These are phyloP conservation scores for Ramalina intermedia DNA, from an alignment of 495 filamentous ascomycete species.

Conservation along the genomic window DNA sequence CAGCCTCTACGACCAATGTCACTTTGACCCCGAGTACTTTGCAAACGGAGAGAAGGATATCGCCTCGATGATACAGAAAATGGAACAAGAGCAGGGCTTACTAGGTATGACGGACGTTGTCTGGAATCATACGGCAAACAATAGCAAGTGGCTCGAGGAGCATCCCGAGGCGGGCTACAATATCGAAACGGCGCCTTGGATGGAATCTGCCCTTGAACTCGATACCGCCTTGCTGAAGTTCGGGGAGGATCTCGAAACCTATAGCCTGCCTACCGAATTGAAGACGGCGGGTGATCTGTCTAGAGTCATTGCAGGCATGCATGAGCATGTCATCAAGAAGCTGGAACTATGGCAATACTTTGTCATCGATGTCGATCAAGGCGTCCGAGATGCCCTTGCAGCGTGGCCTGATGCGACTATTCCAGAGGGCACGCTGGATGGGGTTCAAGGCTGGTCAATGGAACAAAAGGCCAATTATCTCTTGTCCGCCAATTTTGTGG, in stretches of 20 bases:
- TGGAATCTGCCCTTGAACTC: slow-evolving; percentile 74
- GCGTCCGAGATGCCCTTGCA: slow-evolving; percentile 50
- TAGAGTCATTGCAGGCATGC: slow-evolving; percentile 70
- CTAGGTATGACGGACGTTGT: slow-evolving; percentile 92
- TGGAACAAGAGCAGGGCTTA: slow-evolving; percentile 74
- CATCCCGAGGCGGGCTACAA: slow-evolving; percentile 97
- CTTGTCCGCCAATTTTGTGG: slow-evolving; percentile 46
- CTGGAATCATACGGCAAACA: slow-evolving; percentile 95
- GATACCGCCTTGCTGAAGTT: slow-evolving; percentile 75
- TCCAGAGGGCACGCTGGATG: slow-evolving; percentile 36
- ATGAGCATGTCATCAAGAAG: slow-evolving; percentile 58
- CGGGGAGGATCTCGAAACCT: slow-evolving; percentile 46
- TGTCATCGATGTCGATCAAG: slow-evolving; percentile 60
- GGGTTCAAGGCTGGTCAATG: slow-evolving; percentile 38
- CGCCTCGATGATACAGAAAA: slow-evolving; percentile 54
- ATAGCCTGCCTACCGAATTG: slow-evolving; percentile 62
- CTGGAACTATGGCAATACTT: slow-evolving; percentile 91
- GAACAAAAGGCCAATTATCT: slow-evolving; percentile 49
- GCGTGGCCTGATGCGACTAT: slow-evolving; percentile 48
- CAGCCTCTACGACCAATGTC: slow-evolving; percentile 83
- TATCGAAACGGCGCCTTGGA: slow-evolving; percentile 80
- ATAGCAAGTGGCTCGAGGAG: slow-evolving; percentile 84
- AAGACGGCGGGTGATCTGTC: slow-evolving; percentile 59
- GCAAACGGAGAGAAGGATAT: slow-evolving; percentile 81
- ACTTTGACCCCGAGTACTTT: slow-evolving; percentile 72